These are phyloP conservation scores for Hericium rajendrae DNA, from an alignment of 768 basidiomycete genomes.

Conservation along the genomic window DNA sequence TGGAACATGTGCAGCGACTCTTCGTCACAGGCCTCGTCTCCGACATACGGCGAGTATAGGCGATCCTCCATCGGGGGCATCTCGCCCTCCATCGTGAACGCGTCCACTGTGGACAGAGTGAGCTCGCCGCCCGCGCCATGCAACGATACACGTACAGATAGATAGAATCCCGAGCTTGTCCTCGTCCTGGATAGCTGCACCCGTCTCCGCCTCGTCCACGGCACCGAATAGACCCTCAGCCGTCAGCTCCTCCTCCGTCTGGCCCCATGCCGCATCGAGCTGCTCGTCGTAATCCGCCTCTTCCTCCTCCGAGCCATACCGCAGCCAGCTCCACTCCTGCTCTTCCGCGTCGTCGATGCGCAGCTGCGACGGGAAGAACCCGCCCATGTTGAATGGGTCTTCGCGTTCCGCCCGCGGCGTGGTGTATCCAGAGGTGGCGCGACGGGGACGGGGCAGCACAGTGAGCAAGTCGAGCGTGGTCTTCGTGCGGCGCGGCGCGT, in stretches of 20 bases:
- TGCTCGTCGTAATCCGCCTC: slow-evolving; percentile 10
- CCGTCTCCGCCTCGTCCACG: slow-evolving; percentile 26
- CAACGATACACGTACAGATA: slow-evolving; percentile 27
- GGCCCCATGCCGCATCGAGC: slow-evolving; percentile 10
- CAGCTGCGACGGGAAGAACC: slow-evolving; percentile 35
- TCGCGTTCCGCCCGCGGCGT: slow-evolving; percentile 22
- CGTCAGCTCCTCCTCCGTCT: slow-evolving; percentile 9
- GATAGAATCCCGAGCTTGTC: slow-evolving; percentile 43
- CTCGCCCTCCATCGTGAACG: not conserved
- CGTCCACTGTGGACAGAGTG: slow-evolving; percentile 6
- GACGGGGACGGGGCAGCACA: slow-evolving; percentile 8
- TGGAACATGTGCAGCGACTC: slow-evolving; percentile 11
- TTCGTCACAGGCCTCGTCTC: slow-evolving; percentile 13
- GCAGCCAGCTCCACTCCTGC: slow-evolving; percentile 36
- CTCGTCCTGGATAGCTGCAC: slow-evolving; percentile 29
- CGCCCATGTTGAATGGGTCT: slow-evolving; percentile 40
- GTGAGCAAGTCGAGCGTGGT: slow-evolving; percentile 10
- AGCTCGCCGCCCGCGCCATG: not conserved
- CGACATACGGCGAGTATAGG: slow-evolving; percentile 10
- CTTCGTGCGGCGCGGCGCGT: slow-evolving; percentile 10
- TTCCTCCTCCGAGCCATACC: slow-evolving; percentile 20
- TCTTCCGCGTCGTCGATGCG: slow-evolving; percentile 13
- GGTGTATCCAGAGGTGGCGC: not conserved
- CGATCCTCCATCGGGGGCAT: slow-evolving; percentile 1
- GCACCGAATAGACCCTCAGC: slow-evolving; percentile 22